phyloP scores from a whole-genome alignment of 2,329 filamentous ascomycete genomes.

The Zasmidium citrigriseum region DNA sequence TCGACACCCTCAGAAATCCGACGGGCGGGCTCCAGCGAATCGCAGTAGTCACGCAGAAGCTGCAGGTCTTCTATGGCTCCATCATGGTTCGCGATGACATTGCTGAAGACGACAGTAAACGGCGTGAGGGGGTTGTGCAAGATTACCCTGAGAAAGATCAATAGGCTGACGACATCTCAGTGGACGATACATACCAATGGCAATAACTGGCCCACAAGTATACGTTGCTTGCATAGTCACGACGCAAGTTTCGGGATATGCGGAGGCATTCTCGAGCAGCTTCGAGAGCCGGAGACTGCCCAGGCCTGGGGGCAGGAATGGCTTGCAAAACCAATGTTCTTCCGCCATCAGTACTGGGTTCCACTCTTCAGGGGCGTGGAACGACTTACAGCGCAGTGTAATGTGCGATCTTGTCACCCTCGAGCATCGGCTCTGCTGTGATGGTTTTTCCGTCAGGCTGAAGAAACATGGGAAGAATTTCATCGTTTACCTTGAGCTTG shows the following conservation, averaged over 20 bases:
- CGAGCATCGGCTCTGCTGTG: background rate
- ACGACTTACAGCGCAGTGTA: conserved; percentile 1
- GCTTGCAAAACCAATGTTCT: background rate
- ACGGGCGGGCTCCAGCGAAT: background rate
- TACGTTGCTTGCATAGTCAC: background rate
- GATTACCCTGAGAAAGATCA: background rate
- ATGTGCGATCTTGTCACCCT: background rate
- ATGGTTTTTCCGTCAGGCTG: background rate
- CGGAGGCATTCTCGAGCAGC: background rate
- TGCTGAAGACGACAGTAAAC: conserved; percentile 1
- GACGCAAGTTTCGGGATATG: background rate
- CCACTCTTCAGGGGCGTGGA: background rate
- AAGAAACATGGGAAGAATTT: background rate
- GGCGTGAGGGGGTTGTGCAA: background rate
- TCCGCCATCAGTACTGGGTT: background rate
- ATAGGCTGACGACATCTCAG: background rate
- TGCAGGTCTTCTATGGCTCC: background rate
- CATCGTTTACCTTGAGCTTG: background rate
- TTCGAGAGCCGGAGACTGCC: background rate
- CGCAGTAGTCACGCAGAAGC: background rate
- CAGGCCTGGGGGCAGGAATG: background rate
- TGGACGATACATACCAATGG: background rate
- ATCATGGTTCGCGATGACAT: background rate
- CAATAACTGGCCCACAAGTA: background rate
- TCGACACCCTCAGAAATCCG: background rate